phyloP scores from a whole-genome alignment of 2,329 filamentous ascomycete species.

The Cadophora luteo-olivacea region DNA sequence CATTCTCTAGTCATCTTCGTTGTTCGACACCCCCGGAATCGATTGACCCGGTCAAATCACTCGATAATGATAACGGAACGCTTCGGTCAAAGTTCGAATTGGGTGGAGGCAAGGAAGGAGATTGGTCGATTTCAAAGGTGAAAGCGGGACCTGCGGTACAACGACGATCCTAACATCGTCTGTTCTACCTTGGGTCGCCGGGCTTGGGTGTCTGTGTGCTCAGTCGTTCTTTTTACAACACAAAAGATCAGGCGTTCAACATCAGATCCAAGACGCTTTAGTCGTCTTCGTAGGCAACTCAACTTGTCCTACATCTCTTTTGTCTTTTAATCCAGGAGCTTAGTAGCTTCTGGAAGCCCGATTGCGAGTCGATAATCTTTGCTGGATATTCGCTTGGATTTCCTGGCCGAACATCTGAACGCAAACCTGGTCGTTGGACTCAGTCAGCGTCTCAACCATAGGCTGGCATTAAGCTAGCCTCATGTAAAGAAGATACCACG shows the following conservation, averaged over 20 bases:
- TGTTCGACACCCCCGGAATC: slow-evolving; percentile 26
- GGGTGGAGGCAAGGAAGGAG: slow-evolving; percentile 30
- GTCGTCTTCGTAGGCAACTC: slow-evolving; percentile 67
- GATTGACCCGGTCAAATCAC: slow-evolving; percentile 30
- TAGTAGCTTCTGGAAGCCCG: slow-evolving; percentile 33
- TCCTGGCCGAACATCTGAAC: slow-evolving; percentile 9
- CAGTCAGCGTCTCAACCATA: background rate
- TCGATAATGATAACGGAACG: slow-evolving; percentile 29
- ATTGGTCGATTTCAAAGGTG: slow-evolving; percentile 45
- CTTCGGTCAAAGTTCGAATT: slow-evolving; percentile 13
- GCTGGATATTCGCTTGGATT: background rate
- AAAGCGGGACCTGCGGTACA: slow-evolving; percentile 48
- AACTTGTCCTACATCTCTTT: slow-evolving; percentile 63
- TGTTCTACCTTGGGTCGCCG: slow-evolving; percentile 54
- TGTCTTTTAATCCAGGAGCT: slow-evolving; percentile 37
- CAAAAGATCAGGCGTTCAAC: slow-evolving; percentile 84
- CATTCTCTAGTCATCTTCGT: slow-evolving; percentile 69
- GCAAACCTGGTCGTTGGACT: background rate
- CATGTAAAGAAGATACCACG: slow-evolving; percentile 24
- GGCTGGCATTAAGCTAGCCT: slow-evolving; percentile 23
- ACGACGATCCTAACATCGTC: slow-evolving; percentile 77
- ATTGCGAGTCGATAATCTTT: background rate
- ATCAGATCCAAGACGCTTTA: slow-evolving; percentile 71
- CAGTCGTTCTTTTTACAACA: slow-evolving; percentile 83
- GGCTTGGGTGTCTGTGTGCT: slow-evolving; percentile 70